Percentiles rank a stretch among this genome's conserved stretches.
Conservation (phyloP, 257 asterid genomes). For the Marsdenia floribunda region DNA sequence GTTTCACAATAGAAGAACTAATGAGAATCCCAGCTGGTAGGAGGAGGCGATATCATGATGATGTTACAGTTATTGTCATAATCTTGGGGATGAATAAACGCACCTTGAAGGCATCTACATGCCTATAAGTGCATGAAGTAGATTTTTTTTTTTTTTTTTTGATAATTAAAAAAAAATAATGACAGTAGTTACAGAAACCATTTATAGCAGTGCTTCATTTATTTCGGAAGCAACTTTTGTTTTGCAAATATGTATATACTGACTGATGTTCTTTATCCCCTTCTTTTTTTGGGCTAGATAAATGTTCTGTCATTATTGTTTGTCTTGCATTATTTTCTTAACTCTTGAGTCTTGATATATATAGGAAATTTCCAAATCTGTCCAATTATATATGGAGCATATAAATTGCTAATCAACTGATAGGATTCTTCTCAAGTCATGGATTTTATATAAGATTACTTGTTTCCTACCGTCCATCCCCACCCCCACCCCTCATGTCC, state of each 20-base stretch:
- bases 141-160: too few relatives aligned
- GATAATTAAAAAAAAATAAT: not conserved
- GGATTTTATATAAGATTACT: too few relatives aligned
- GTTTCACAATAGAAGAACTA: slow-evolving; percentile 84
- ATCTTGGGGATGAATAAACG: slow-evolving; percentile 74
- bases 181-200: not conserved
- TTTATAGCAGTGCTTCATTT: not conserved
- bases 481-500: not conserved
- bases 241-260: slow-evolving; percentile 10
- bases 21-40: slow-evolving; percentile 91
- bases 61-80: slow-evolving; percentile 78
- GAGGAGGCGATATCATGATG: slow-evolving; percentile 89
- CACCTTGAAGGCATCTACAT: slow-evolving; percentile 82
- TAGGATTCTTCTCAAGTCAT: not conserved
- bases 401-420: not conserved
- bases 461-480: not conserved
- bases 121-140: slow-evolving; percentile 30
- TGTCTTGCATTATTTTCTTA: not conserved
- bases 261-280: not conserved
- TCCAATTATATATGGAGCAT: not conserved
- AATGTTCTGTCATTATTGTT: not conserved
- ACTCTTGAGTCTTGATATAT: not conserved
- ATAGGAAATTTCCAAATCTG: not conserved
- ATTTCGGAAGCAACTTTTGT: not conserved
- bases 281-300: not conserved